phyloP scores from a whole-genome alignment of 305 asterid species.

The Ajuga reptans region DNA sequence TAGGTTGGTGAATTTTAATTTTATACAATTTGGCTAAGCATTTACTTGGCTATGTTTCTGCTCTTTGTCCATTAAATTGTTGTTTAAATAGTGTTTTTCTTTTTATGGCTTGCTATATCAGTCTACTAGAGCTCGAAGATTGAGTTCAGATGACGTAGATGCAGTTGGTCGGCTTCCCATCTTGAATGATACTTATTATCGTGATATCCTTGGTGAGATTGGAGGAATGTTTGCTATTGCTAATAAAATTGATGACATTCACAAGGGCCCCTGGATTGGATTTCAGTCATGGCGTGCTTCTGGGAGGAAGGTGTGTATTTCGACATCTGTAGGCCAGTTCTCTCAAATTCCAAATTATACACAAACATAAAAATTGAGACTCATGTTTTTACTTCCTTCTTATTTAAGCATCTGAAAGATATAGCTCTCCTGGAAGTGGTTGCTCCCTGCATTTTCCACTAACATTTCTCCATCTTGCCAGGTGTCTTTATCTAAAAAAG shows the following conservation, averaged over 20 bases:
- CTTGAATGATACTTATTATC: slow-evolving; percentile 71
- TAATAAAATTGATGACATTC: slow-evolving; percentile 66
- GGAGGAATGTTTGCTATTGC: slow-evolving; percentile 97
- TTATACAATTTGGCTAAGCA: slow-evolving; percentile 9
- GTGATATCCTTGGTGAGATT: slow-evolving; percentile 76
- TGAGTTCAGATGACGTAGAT: slow-evolving; percentile 89
- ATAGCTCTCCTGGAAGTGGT: background rate
- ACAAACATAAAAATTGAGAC: background rate
- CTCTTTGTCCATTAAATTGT: slow-evolving; percentile 16
- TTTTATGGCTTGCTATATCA: slow-evolving; percentile 31
- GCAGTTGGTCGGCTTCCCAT: slow-evolving; percentile 81
- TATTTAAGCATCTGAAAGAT: background rate
- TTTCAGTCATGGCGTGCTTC: slow-evolving; percentile 98
- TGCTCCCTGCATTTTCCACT: slow-evolving; percentile 12
- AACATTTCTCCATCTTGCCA: slow-evolving; percentile 31
- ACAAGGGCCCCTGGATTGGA: slow-evolving; percentile 96
- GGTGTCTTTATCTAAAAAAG: slow-evolving; percentile 68
- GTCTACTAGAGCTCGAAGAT: slow-evolving; percentile 63
- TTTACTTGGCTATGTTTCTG: background rate
- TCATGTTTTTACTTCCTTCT: slow-evolving; percentile 7
- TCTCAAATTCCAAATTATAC: background rate
- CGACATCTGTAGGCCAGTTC: background rate
- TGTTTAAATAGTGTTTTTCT: slow-evolving; percentile 15
- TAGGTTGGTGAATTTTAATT: slow-evolving; percentile 16
- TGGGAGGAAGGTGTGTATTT: slow-evolving; percentile 64